Base-by-base conservation (phyloP, 2,329 filamentous ascomycete genomes). In the Arthrobotrys entomopaga region DNA sequence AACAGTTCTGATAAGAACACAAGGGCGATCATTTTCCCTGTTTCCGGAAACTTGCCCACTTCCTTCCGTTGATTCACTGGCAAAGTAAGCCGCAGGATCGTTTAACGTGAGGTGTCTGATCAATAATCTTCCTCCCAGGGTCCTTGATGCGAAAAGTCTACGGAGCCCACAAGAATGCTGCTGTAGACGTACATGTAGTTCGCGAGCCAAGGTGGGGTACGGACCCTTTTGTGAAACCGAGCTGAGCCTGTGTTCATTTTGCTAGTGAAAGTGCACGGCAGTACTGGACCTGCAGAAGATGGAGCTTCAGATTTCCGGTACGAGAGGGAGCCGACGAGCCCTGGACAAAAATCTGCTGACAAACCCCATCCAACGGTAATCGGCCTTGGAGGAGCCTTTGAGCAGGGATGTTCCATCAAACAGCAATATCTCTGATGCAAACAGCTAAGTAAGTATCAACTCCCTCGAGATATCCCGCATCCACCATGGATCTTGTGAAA, bases 21-120 rank as follows among this genome's bases (percentile, higher is more conserved):
- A 52, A 63, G 70, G 42, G 29, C 70, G 63, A 74, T 66, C 63
- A 58, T 52, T 63, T 58, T 56, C 63, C 63, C 63, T 66, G 63
- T 74, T 67, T 67, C 63, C 70, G 63, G 70, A 64, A 74, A 63
- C 50, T 58, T 54, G 57, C 54, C 26, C 63, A 63, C 56, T 38
- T 64, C 57, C 57, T 74, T 67, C 70, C 63, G 63, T 74, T 63
- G 40, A 34, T 34, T 34, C 52, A 54, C 65, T 48, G 3, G 15
- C 46, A 50, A 61, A 42, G 70, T 74, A 67, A 67, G 70, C 63
- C 63, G 70, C 63, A 74, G 70, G 57, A 24, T 57, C 58, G 52
- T 63, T 66, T 65, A 58, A 49, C 56, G 22, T 34, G 29, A 40
- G 59, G 58, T 65, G 20, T 57, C 52, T 73, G 70, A 67, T 74